Evolutionary conservation across 108 stramenopile genomes (phyloP).

Genomic region (Nitzschia putrida): DNA sequence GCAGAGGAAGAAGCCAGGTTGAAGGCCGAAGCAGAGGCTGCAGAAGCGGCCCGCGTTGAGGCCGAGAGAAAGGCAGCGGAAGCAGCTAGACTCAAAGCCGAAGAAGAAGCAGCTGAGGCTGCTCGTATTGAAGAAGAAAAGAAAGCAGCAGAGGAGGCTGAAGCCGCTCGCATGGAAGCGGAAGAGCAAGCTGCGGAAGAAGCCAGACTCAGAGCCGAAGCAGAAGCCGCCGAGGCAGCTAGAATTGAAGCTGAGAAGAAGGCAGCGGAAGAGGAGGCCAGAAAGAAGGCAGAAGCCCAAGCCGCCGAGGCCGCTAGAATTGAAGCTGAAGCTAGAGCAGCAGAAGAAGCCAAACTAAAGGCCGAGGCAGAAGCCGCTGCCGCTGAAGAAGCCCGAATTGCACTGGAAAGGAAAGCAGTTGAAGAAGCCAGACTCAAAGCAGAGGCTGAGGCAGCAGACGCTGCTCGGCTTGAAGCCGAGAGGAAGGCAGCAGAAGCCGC

Average conservation of each 20-base stretch:
- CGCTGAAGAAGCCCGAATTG: constrained; percentile 7
- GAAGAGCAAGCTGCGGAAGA: constrained; percentile 7
- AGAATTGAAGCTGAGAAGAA: constrained; percentile 4
- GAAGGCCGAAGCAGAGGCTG: constrained; percentile 13
- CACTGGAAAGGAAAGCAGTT: background rate
- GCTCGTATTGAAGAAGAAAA: background rate
- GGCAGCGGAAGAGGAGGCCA: constrained; percentile 10
- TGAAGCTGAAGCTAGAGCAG: background rate
- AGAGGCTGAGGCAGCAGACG: constrained; percentile 1
- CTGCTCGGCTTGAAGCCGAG: constrained; percentile 2
- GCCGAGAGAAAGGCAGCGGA: constrained; percentile 6
- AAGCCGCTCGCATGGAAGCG: background rate
- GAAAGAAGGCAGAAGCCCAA: constrained; percentile 7
- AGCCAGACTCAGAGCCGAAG: constrained; percentile 3
- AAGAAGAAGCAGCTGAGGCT: constrained; percentile 8
- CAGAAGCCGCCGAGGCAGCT: background rate
- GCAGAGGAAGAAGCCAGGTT: background rate
- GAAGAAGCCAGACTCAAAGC: constrained; percentile 13
- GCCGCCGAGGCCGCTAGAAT: constrained; percentile 8
- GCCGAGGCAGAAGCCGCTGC: background rate
- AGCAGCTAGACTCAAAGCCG: background rate
- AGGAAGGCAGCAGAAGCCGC: constrained; percentile 6
- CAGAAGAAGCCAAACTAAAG: background rate
- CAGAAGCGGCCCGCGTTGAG: constrained; percentile 6
- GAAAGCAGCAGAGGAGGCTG: constrained; percentile 6